phyloP scores from a whole-genome alignment of 345 rosid genomes.

The Punica granatum region DNA sequence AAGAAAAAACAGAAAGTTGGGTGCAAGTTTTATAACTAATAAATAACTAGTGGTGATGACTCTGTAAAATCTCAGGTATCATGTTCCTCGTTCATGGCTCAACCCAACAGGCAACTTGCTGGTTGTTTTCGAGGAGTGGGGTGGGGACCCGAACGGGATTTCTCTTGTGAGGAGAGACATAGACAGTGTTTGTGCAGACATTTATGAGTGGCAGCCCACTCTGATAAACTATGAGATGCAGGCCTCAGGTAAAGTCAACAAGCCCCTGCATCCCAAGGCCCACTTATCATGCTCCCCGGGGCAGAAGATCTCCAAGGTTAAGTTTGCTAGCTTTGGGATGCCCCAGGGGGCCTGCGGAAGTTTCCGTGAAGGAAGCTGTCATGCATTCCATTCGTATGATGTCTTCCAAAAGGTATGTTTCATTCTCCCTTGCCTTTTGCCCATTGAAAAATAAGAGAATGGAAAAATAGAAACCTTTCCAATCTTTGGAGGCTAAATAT shows the following conservation, averaged over 20 bases:
- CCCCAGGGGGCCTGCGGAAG: conserved; percentile 89
- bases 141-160: conserved; percentile 88
- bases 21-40: no score
- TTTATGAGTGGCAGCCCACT: conserved; percentile 93
- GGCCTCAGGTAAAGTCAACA: conserved; percentile 72
- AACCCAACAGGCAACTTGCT: conserved; percentile 75
- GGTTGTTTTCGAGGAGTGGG: conserved; percentile 98
- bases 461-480: not conserved
- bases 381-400: conserved; percentile 85
- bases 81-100: conserved; percentile 89
- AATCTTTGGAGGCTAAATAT: no score
- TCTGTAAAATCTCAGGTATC: conserved; percentile 49
- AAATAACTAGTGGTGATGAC: no score
- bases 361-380: conserved; percentile 80
- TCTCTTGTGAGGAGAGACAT: conserved; percentile 75
- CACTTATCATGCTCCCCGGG: conserved; percentile 75
- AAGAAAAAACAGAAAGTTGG: no score
- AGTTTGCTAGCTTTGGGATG: conserved; percentile 96
- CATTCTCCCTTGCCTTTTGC: not conserved
- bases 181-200: conserved; percentile 81
- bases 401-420: conserved; percentile 77
- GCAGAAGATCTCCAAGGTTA: conserved; percentile 68
- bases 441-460: not conserved
- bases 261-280: conserved; percentile 81
- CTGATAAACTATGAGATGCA: conserved; percentile 75